Percentiles rank a stretch among this genome's conserved stretches.
These are phyloP conservation scores for Rubroboletus satanas DNA, from an alignment of 768 basidiomycete species.

Conservation along the genomic window DNA sequence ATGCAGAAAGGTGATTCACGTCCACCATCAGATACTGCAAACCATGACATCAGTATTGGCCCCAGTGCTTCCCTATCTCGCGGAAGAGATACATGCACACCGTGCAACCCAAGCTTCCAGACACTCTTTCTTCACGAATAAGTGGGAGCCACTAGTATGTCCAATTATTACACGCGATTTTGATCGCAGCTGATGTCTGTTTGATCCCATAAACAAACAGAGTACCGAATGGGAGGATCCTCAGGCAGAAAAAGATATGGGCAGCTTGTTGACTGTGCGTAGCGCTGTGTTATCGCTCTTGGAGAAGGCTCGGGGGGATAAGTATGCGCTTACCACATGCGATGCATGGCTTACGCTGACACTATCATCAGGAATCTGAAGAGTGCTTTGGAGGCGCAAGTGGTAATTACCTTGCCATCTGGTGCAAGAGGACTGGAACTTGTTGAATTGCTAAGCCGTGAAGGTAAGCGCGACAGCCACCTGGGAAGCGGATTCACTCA, in stretches of 20 bases:
- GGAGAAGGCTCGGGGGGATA: conserved; percentile 71
- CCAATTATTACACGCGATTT: not conserved
- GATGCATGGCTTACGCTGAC: conserved; percentile 1
- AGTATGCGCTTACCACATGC: conserved; percentile 42
- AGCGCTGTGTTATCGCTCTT: conserved; percentile 58
- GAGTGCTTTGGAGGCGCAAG: conserved; percentile 73
- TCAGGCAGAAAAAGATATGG: conserved; percentile 59
- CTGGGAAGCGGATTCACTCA: not conserved
- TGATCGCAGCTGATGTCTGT: not conserved
- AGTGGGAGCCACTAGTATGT: conserved; percentile 70
- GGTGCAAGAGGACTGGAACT: conserved; percentile 24
- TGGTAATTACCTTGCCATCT: conserved; percentile 57
- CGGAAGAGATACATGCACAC: conserved; percentile 73
- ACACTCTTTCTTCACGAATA: conserved; percentile 62
- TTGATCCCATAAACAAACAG: conserved; percentile 38
- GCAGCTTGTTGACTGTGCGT: conserved; percentile 56
- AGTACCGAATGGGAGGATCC: conserved; percentile 58
- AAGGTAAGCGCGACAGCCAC: conserved; percentile 21
- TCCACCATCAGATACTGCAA: conserved; percentile 48
- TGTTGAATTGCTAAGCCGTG: conserved; percentile 45
- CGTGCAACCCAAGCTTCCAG: conserved; percentile 13
- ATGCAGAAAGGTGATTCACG: not conserved
- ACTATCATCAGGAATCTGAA: conserved; percentile 54
- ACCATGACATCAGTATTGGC: conserved; percentile 71
- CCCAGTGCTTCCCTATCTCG: conserved; percentile 85